Evolutionary conservation across 1,139 yeast species (phyloP).

Genomic region (Meyerozyma guilliermondii): DNA sequence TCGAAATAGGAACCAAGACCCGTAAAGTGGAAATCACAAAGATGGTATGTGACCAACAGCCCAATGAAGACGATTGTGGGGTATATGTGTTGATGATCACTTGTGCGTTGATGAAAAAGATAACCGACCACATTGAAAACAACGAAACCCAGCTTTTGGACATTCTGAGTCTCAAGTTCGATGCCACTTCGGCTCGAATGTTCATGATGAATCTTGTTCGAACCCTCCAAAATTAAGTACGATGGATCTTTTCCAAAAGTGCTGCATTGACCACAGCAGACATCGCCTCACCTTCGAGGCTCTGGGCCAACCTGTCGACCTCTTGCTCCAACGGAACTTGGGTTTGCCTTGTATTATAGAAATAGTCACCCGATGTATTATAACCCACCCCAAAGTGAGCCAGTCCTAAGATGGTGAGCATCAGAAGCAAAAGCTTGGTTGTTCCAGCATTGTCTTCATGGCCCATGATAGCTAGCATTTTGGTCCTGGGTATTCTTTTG

Average conservation of each 20-base stretch:
- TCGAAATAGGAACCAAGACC: constrained; percentile 17
- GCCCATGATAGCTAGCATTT: constrained; percentile 9
- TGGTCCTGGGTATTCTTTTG: constrained; percentile 6
- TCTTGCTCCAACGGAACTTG: constrained; percentile 5
- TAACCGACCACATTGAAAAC: constrained; percentile 7
- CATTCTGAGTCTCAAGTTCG: constrained; percentile 7
- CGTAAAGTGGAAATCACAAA: constrained; percentile 19
- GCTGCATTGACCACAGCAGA: constrained; percentile 9
- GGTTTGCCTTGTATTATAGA: constrained; percentile 5
- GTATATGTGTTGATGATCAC: constrained; percentile 39
- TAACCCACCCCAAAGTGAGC: constrained; percentile 7
- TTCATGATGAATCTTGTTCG: constrained; percentile 7
- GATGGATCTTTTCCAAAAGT: constrained; percentile 6
- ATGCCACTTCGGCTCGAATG: constrained; percentile 8
- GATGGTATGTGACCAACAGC: constrained; percentile 38
- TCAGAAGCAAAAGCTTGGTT: constrained; percentile 6
- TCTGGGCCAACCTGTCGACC: constrained; percentile 7
- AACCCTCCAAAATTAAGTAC: not conserved
- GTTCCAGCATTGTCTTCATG: constrained; percentile 3
- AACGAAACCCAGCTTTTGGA: constrained; percentile 3
- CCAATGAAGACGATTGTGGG: constrained; percentile 45
- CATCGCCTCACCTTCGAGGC: constrained; percentile 9
- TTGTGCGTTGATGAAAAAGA: constrained; percentile 23
- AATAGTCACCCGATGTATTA: constrained; percentile 6
- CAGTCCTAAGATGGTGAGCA: constrained; percentile 6